phyloP scores from a whole-genome alignment of 805 yeast genomes.

The Suhomyces faveliae region DNA sequence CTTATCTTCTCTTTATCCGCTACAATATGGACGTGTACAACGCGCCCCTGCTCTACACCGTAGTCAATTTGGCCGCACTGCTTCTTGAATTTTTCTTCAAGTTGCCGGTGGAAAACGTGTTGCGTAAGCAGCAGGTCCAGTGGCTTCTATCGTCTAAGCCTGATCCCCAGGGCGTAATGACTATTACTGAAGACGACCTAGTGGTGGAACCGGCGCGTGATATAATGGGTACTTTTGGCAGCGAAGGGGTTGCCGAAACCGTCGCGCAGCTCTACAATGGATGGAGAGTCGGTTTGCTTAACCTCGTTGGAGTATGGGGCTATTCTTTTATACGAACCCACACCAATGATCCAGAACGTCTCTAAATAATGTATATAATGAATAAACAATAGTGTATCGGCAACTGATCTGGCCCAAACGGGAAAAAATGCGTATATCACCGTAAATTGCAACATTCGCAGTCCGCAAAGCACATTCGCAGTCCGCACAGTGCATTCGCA shows the following conservation, averaged over 20 bases:
- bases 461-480: too few species aligned
- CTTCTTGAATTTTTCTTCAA: constrained; percentile 68
- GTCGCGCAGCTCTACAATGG: constrained; percentile 63
- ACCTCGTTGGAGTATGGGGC: constrained; percentile 83
- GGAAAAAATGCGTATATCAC: neutral
- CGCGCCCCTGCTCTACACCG: constrained; percentile 58
- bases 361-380: constrained; percentile 14
- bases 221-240: constrained; percentile 21
- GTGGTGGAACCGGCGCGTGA: constrained; percentile 48
- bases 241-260: constrained; percentile 22
- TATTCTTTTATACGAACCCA: constrained; percentile 54
- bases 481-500: too few species aligned
- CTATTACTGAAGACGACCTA: constrained; percentile 49
- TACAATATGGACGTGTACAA: constrained; percentile 66
- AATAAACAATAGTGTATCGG: too few species aligned
- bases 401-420: neutral
- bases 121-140: constrained; percentile 79
- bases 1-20: constrained; percentile 56
- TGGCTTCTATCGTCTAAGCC: constrained; percentile 46
- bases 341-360: constrained; percentile 41
- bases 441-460: too few species aligned
- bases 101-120: constrained; percentile 83
- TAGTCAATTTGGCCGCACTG: constrained; percentile 59
- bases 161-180: constrained; percentile 39
- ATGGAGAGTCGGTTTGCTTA: constrained; percentile 84